Evolutionary conservation across 768 basidiomycete genomes (phyloP).

Genomic region (Lactarius sp.): DNA sequence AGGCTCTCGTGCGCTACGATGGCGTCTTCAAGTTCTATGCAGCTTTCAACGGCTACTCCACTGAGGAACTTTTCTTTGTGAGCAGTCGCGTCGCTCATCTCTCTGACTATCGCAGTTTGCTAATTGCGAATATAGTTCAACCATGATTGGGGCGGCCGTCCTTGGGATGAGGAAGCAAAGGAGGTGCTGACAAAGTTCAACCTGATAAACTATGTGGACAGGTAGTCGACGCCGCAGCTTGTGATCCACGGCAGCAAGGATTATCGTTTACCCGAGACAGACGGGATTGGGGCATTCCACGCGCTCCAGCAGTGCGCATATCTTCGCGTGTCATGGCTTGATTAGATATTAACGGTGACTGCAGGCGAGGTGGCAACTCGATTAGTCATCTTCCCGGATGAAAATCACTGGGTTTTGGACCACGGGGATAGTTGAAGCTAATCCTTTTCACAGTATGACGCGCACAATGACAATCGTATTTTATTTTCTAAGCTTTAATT

Average conservation of each 20-base stretch:
- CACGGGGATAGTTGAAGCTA: slow-evolving; percentile 62
- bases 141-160: slow-evolving; percentile 80
- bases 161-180: slow-evolving; percentile 62
- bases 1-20: slow-evolving; percentile 89
- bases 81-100: slow-evolving; percentile 30
- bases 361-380: slow-evolving; percentile 70
- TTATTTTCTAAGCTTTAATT: slow-evolving; percentile 58
- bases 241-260: slow-evolving; percentile 87
- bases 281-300: slow-evolving; percentile 81
- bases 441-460: neutral
- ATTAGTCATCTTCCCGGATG: slow-evolving; percentile 79
- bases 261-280: slow-evolving; percentile 80
- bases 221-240: slow-evolving; percentile 83
- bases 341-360: slow-evolving; percentile 4
- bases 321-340: neutral
- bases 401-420: slow-evolving; percentile 89
- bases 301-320: slow-evolving; percentile 71
- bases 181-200: slow-evolving; percentile 63
- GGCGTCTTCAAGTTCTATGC: slow-evolving; percentile 90
- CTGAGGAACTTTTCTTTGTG: slow-evolving; percentile 90
- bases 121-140: slow-evolving; percentile 51
- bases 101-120: neutral
- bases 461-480: neutral
- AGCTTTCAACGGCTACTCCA: slow-evolving; percentile 76
- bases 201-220: slow-evolving; percentile 74